phyloP scores from a whole-genome alignment of 129 eudicot genomes.

The Erigeron canadensis region DNA sequence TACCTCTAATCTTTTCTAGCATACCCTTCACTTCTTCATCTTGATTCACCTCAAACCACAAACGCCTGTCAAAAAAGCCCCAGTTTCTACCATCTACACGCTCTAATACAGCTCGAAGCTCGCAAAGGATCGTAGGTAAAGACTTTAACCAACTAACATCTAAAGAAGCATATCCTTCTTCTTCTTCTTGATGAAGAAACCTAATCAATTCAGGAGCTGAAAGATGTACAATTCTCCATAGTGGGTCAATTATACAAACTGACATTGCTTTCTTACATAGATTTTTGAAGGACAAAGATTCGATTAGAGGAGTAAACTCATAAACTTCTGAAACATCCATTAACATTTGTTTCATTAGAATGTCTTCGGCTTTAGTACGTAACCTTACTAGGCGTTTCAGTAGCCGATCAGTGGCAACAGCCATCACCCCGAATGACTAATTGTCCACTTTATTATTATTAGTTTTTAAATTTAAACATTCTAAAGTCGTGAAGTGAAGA shows the following conservation, averaged over 20 bases:
- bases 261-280: conserved; percentile 33
- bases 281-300: conserved; percentile 16
- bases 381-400: conserved; percentile 24
- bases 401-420: conserved; percentile 25
- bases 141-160: conserved; percentile 28
- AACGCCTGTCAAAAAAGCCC: conserved; percentile 16
- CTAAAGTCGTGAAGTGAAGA: no score
- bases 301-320: not conserved
- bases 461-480: no score
- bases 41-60: conserved; percentile 24
- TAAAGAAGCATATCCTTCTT: conserved; percentile 18
- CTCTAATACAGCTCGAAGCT: conserved; percentile 25
- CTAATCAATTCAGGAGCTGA: conserved; percentile 30
- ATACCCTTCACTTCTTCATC: conserved; percentile 19
- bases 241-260: conserved; percentile 25
- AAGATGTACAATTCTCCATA: conserved; percentile 32
- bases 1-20: conserved; percentile 16
- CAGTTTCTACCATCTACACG: not conserved
- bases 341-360: not conserved
- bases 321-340: conserved; percentile 6
- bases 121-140: conserved; percentile 28
- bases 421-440: conserved; percentile 1
- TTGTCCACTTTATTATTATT: no score
- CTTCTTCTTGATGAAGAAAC: conserved; percentile 16
- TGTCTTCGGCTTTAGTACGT: conserved; percentile 22